A percentile compares a stretch with the other conserved stretches of the same genome.
Evolutionary conservation across 2,329 filamentous ascomycete genomes (phyloP).

Genomic region (Aspergillus novofumigatus): DNA sequence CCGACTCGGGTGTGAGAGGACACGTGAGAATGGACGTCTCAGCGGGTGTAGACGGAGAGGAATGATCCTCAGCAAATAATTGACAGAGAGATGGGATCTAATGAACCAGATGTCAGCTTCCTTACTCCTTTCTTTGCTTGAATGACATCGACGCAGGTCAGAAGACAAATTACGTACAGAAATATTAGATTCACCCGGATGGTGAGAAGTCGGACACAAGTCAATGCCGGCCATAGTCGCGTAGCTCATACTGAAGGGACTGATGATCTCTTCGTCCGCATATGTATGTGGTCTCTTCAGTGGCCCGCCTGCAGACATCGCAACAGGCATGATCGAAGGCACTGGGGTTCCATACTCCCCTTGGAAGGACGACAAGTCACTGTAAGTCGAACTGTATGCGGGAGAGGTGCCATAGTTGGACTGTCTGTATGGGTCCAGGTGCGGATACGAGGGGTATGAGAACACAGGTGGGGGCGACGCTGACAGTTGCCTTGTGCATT

Average conservation of each 20-base stretch:
- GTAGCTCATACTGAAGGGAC: slow-evolving; percentile 59
- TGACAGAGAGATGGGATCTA: slow-evolving; percentile 36
- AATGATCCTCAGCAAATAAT: slow-evolving; percentile 38
- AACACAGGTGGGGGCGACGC: slow-evolving; percentile 56
- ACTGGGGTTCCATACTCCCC: slow-evolving; percentile 38
- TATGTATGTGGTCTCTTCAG: slow-evolving; percentile 51
- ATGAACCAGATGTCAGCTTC: slow-evolving; percentile 14
- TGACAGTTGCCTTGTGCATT: slow-evolving; percentile 56
- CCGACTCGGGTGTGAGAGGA: slow-evolving; percentile 41
- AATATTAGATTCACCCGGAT: slow-evolving; percentile 35
- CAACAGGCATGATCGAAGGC: slow-evolving; percentile 45
- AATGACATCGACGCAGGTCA: slow-evolving; percentile 11
- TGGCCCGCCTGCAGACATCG: slow-evolving; percentile 35
- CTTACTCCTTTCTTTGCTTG: slow-evolving; percentile 1
- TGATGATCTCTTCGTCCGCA: slow-evolving; percentile 53
- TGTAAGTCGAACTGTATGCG: slow-evolving; percentile 33
- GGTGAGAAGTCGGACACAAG: slow-evolving; percentile 34
- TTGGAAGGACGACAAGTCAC: slow-evolving; percentile 32
- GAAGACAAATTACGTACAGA: slow-evolving; percentile 42
- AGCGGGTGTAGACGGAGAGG: slow-evolving; percentile 39
- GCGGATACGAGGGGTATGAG: slow-evolving; percentile 48
- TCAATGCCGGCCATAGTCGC: slow-evolving; percentile 57
- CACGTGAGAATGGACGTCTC: slow-evolving; percentile 35
- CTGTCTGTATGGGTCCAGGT: slow-evolving; percentile 41
- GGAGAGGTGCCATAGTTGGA: slow-evolving; percentile 31